Evolutionary conservation across 495 filamentous ascomycete species (phyloP), one percentile per base, ranked within the genome.

Genomic region (Penicillium maclennaniae): DNA sequence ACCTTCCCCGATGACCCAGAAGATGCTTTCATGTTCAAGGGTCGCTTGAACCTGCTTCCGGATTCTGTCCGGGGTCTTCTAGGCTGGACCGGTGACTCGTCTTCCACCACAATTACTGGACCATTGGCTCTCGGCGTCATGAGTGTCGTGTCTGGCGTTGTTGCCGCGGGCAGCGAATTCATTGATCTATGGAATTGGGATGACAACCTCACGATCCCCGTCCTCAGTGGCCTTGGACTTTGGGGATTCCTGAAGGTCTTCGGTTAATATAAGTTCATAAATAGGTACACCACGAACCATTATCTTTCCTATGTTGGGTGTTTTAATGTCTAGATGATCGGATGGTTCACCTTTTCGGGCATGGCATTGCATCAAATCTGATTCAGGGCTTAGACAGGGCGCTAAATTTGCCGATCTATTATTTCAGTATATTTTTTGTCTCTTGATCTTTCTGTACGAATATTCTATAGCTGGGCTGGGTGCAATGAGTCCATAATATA

Each of bases 121-220:
- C 78, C 80, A 6, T 59, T 84, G 50, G 93, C 92, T 6, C 74
- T 97, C n/a, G 88, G 84, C 2, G 74, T 89, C 36, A 85, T 97
- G 84, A 91, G 89, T 66, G 56, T 95, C 20, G 87, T 90, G 69
- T 91, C 92, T 15, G 93, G 93, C 7, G 62, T 97, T 31, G 84
- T 92, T 49, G 95, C 89, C 12, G 86, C 88, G 45, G 83, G 84
- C 28, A 96, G 90, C 65, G 93, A 98, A 72, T 90, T 92, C 26
- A 78, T 95, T 48, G 91, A 97, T 72, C 58, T 96, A 0, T 96
- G 88, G 65, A 86, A 89, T 25, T 89, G 88, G 88, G 93, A 98
- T 66, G 93, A 98, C 74, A 98, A 98, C 71, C 75, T 97, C 53
- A 96, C 92, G 34, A 98, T 98, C 68, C 93, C 93, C 12, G 83